Evolutionary conservation across 2,329 filamentous ascomycete species (phyloP).

Genomic region (Tolypocladium sp.): DNA sequence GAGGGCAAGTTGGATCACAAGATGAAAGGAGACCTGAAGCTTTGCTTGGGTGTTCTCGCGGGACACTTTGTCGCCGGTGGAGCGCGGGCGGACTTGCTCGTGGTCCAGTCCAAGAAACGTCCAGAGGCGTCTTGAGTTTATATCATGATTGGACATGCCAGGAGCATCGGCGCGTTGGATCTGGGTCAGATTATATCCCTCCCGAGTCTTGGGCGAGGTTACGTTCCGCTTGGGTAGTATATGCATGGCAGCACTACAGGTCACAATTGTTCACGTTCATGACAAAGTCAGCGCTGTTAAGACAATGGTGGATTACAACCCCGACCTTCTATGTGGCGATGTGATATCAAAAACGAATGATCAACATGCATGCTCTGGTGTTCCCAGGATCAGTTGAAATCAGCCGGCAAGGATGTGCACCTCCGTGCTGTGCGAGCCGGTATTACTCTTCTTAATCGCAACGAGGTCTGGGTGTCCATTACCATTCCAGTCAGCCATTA

Average conservation of each 20-base stretch:
- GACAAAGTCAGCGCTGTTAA: neutral
- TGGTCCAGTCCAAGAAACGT: conserved; percentile 19
- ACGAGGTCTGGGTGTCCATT: no score
- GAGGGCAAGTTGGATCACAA: conserved; percentile 10
- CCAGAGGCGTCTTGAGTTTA: neutral
- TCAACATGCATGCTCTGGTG: neutral
- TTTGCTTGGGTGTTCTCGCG: conserved; percentile 14
- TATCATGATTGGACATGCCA: neutral
- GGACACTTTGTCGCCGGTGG: conserved; percentile 12
- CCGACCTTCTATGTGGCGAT: neutral
- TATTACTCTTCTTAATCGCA: no score
- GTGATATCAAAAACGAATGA: neutral
- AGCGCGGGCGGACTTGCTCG: conserved; percentile 14
- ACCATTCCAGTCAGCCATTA: no score
- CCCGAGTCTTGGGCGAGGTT: no score
- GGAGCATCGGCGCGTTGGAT: neutral
- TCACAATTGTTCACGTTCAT: neutral
- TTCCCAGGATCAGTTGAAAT: no score
- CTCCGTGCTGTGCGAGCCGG: no score
- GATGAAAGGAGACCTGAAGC: conserved; percentile 9
- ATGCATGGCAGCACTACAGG: neutral
- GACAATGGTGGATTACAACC: neutral
- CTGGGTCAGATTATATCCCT: neutral
- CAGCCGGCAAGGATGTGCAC: no score
- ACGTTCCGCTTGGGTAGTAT: neutral